phyloP scores from a whole-genome alignment of 148 eudicot genomes.

The Rhododendron griersonianum region DNA sequence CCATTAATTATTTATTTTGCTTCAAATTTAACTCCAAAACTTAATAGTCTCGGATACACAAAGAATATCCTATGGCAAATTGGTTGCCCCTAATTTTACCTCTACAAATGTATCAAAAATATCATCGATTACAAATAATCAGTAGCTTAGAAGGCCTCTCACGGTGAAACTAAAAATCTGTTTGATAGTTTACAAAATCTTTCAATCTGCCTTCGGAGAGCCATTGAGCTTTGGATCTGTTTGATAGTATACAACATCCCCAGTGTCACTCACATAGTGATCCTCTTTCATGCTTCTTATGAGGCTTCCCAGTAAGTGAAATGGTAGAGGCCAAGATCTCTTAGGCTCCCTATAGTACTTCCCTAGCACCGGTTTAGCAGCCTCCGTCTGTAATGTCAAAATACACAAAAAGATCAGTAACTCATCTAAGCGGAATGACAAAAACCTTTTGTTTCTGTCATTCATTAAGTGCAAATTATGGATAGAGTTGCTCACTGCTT shows the following conservation, averaged over 20 bases:
- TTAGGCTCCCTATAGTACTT: slow-evolving; percentile 46
- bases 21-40: neutral
- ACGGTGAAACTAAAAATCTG: neutral
- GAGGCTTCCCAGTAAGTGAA: slow-evolving; percentile 32
- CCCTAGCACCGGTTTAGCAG: slow-evolving; percentile 43
- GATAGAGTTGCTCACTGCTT: slow-evolving; percentile 28
- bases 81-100: neutral
- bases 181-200: too few relatives aligned
- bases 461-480: neutral
- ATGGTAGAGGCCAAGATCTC: slow-evolving; percentile 43
- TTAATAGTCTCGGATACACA: neutral
- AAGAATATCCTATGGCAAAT: neutral
- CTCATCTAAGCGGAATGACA: neutral
- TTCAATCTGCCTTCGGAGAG: slow-evolving; percentile 17
- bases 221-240: slow-evolving; percentile 26
- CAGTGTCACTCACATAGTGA: slow-evolving; percentile 42
- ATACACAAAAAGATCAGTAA: neutral
- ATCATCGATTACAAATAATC: slow-evolving; percentile 10
- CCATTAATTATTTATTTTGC: neutral
- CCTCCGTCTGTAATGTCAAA: slow-evolving; percentile 31
- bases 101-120: neutral
- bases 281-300: slow-evolving; percentile 37
- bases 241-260: slow-evolving; percentile 47
- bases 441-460: neutral
- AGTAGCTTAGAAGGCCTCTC: slow-evolving; percentile 2